Evolutionary conservation across 2,329 filamentous ascomycete species (phyloP), one percentile per base, ranked within the genome.

Genomic region (Phialemoniopsis sp.): DNA sequence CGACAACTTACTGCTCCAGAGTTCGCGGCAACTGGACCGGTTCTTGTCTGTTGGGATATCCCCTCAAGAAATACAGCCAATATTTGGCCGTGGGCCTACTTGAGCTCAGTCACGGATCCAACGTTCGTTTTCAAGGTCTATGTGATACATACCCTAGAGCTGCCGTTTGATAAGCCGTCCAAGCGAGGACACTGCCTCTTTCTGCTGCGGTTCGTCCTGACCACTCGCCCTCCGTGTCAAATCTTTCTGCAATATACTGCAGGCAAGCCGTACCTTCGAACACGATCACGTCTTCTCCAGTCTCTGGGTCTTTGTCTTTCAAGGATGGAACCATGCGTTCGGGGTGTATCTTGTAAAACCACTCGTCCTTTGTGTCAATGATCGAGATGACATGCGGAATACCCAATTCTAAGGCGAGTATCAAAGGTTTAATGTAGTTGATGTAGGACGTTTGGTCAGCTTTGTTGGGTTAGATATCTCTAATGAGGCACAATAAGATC

Each of bases 401-500:
- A 8, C 51, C 8, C 2, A 66, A 49, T 45, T 64, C 59, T 39
- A 55, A 45, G 13, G 56, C 59, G 4, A 66, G 45, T 4, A 65
- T 63, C 1, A 66, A 42, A 2, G 58, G 56, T 37, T 66, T 66
- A 37, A 66, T 62, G 46, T 59, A 64, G 41, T 65, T 65, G 42
- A 63, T 62, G 46, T 58, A 61, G 21, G 38, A 53, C 3, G 60
- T 62, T 45, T 59, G 36, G 35, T 59, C 55, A 19, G 57, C 57
- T 60, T n/a, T n/a, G n/a, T n/a, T n/a, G n/a, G n/a, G 37, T 12
- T n/a, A n/a, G n/a, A n/a, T n/a, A n/a, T n/a, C n/a, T n/a, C n/a
- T n/a, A n/a, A n/a, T n/a, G n/a, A n/a, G n/a, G n/a, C n/a, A n/a
- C n/a, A n/a, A n/a, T n/a, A n/a, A n/a, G n/a, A n/a, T n/a, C n/a